Conservation (phyloP, 2,329 filamentous ascomycete species). For the Verticillium nubilum region DNA sequence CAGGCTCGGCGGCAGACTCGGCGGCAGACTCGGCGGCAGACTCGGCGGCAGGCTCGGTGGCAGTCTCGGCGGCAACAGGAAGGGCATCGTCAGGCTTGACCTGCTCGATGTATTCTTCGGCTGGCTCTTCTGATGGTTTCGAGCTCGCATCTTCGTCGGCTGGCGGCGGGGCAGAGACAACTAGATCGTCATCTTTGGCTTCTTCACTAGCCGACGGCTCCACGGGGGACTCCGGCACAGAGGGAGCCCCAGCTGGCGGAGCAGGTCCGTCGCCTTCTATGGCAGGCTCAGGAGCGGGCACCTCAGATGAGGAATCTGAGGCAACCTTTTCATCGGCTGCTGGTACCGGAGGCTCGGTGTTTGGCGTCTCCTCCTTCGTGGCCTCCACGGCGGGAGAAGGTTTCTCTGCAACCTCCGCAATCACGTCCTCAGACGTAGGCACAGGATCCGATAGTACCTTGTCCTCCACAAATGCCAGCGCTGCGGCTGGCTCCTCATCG, state of each 20-base stretch:
- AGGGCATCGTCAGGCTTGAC: not conserved
- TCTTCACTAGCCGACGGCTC: not conserved
- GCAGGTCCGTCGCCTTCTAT: not conserved
- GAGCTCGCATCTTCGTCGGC: not conserved
- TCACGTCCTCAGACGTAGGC: not conserved
- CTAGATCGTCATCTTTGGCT: not conserved
- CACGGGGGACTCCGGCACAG: not conserved
- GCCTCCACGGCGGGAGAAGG: not conserved
- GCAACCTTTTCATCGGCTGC: not conserved
- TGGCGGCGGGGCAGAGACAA: not conserved
- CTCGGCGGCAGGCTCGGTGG: not conserved
- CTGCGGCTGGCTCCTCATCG: not conserved
- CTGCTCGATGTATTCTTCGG: not conserved
- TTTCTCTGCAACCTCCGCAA: not conserved
- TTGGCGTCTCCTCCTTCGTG: not conserved
- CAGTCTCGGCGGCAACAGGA: not conserved
- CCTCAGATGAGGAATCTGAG: not conserved
- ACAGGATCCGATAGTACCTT: not conserved
- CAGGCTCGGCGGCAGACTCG: not conserved
- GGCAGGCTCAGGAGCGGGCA: not conserved
- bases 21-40: not conserved
- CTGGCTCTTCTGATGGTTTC: not conserved
- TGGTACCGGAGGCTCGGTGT: not conserved
- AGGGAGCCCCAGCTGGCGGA: not conserved
- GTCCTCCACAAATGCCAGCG: not conserved